Evolutionary conservation across 208 protist species (phyloP), one percentile per base, ranked within the genome.

Genomic region (Crithidia acanthocephali): DNA sequence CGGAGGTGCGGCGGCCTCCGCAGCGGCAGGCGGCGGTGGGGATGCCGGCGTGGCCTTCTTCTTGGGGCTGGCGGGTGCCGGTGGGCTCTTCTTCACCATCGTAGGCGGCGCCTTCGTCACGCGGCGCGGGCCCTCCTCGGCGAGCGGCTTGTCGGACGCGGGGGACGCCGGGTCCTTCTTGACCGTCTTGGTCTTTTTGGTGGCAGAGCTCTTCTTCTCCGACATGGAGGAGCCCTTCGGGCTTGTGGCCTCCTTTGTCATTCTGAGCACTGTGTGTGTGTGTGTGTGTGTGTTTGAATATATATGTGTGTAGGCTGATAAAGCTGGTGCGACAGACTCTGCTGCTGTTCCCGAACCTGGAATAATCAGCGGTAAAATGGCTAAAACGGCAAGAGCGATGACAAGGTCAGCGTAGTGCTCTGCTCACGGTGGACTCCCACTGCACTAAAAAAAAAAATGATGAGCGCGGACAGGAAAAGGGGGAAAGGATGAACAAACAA

Each of bases 401-500:
- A 40, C n/a, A n/a, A n/a, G n/a, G n/a, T n/a, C n/a, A n/a, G n/a
- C n/a, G n/a, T n/a, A n/a, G n/a, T n/a, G n/a, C n/a, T n/a, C n/a
- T 42, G 37, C 9, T 42, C 37, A 42, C 6, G 13, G 37, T 42
- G 37, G 37, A 42, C 37, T 15, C 6, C 6, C 37, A 42, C 37
- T 42, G 13, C 13, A 50, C 11, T n/a, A 22, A 50, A n/a, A 8
- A 50, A 50, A 22, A n/a, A 50, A 50, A 50, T 22, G 44, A 50
- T 6, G 4, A 50, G 16, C 18, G 20, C 44, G 6, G 6, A 22
- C 10, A 22, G 16, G 44, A 64, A 69, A 37, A 48, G 57, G 0
- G 16, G 44, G 58, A 69, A 37, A 48, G 57, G 0, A 48, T 22
- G 37, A 62, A 65, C 25, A 50, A 30, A 45, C 15, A 50, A 63